Evolutionary conservation across 2,329 filamentous ascomycete genomes (phyloP).

Genomic region (Neocucurbitaria cava): DNA sequence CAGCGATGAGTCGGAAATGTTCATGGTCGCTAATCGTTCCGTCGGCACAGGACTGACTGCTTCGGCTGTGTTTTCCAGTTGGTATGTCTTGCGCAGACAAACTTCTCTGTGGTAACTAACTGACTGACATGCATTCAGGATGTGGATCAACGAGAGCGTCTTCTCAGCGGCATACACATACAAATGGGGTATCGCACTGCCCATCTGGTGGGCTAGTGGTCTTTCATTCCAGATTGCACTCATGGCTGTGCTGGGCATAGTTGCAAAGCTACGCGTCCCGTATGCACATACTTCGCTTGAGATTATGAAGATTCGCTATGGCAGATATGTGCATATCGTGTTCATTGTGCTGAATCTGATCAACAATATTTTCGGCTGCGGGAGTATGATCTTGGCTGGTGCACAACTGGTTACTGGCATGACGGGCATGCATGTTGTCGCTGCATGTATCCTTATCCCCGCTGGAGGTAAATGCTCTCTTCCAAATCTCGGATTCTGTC

Average conservation of each 20-base stretch:
- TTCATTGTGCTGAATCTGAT: slow-evolving; percentile 81
- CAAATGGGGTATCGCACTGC: slow-evolving; percentile 33
- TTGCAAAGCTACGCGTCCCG: slow-evolving; percentile 30
- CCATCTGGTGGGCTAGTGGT: slow-evolving; percentile 34
- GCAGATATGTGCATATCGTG: slow-evolving; percentile 71
- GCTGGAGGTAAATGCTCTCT: slow-evolving; percentile 7
- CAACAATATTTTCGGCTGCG: slow-evolving; percentile 78
- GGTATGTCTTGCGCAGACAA: slow-evolving; percentile 1
- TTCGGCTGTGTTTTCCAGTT: slow-evolving; percentile 24
- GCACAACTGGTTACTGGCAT: slow-evolving; percentile 74
- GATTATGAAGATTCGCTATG: slow-evolving; percentile 81
- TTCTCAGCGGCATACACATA: slow-evolving; percentile 30
- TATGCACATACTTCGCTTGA: slow-evolving; percentile 59
- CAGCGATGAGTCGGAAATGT: slow-evolving; percentile 28
- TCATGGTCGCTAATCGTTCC: slow-evolving; percentile 25
- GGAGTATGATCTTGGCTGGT: slow-evolving; percentile 84
- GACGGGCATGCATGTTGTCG: slow-evolving; percentile 20
- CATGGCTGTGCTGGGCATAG: slow-evolving; percentile 28
- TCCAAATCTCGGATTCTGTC: too few species aligned
- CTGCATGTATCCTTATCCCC: slow-evolving; percentile 10
- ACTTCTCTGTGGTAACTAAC: not conserved
- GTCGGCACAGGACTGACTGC: slow-evolving; percentile 28
- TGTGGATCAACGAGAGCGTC: slow-evolving; percentile 23
- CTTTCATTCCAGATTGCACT: slow-evolving; percentile 33
- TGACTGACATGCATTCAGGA: slow-evolving; percentile 4